phyloP scores from a whole-genome alignment of 2,329 filamentous ascomycete species.

The Ophidiomyces ophidiicola region DNA sequence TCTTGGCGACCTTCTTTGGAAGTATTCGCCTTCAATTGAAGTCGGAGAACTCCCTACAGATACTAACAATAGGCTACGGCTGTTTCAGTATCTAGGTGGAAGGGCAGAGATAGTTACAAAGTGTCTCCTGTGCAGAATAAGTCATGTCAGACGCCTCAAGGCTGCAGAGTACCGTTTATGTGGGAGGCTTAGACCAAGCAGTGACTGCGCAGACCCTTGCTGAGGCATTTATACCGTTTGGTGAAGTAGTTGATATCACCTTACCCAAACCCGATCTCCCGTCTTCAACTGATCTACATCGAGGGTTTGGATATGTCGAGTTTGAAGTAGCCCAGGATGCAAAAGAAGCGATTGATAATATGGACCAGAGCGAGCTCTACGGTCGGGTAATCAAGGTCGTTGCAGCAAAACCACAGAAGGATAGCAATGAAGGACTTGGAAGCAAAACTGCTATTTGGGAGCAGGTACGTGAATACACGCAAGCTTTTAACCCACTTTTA shows the following conservation, averaged over 20 bases:
- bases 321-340: constrained; percentile 79
- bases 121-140: constrained; percentile 18
- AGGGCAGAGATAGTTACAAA: no score
- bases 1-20: no score
- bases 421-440: constrained; percentile 71
- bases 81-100: no score
- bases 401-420: constrained; percentile 82
- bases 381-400: constrained; percentile 86
- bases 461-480: constrained; percentile 51
- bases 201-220: constrained; percentile 66
- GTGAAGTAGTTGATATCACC: constrained; percentile 83
- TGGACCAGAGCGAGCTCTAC: constrained; percentile 94
- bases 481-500: constrained; percentile 1
- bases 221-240: constrained; percentile 91
- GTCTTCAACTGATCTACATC: constrained; percentile 65
- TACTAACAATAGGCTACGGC: no score
- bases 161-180: constrained; percentile 83
- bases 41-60: no score
- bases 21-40: no score
- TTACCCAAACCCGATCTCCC: constrained; percentile 77
- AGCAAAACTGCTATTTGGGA: constrained; percentile 95
- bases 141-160: constrained; percentile 68
- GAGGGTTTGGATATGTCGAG: constrained; percentile 94
- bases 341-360: constrained; percentile 93
- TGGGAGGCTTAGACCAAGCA: constrained; percentile 71